Base-by-base conservation (phyloP, 495 filamentous ascomycete species). In the Massariosphaeria phaeospora region DNA sequence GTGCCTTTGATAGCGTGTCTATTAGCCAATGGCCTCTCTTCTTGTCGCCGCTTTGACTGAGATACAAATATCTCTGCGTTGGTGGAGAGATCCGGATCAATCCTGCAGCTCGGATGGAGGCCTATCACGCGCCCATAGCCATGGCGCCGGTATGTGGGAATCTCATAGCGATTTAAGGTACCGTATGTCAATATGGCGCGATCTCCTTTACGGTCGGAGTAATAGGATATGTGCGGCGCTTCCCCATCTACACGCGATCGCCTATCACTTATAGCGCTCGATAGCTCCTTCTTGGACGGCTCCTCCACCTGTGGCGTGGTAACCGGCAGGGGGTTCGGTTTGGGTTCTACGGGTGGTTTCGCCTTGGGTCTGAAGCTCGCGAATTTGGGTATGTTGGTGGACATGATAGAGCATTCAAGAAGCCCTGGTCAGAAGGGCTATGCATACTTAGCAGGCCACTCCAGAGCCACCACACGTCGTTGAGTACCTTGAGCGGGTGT, bases 111-210 rank as follows among this genome's bases (percentile, higher is more conserved):
- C 4, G 52, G 36, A 0, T 72, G 59, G 23, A 78, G 59, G 0
- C 85, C 85, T 31, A 89, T 36, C 0, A 89, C 71, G 35, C 70
- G 66, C 0, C 85, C 84, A 39, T 67, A 66, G 30, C 86, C 85
- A 49, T 63, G 56, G 0, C 82, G 83, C 49, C 69, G 72, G 60
- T 86, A 89, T 23, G 57, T 43, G 1, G 84, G 83, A 18, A 84
- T 66, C 38, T 65, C 75, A 59, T 86, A 86, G 11, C 75, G 73
- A 66, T 87, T 73, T 6, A 81, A 68, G 23, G 75, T 77, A 1
- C 82, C 83, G 61, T 84, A 88, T 0, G 70, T 68, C 3, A 84
- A 46, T 53, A 81, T 86, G 40, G 76, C 70, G 13, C 67, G 69
- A 63, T 89, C 85, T 1, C 86, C 85, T 62, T 76, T 76, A 18